Percentiles rank a stretch among this genome's conserved stretches.
phyloP scores from a whole-genome alignment of 2,329 filamentous ascomycete genomes.

The Colletotrichum sojae region DNA sequence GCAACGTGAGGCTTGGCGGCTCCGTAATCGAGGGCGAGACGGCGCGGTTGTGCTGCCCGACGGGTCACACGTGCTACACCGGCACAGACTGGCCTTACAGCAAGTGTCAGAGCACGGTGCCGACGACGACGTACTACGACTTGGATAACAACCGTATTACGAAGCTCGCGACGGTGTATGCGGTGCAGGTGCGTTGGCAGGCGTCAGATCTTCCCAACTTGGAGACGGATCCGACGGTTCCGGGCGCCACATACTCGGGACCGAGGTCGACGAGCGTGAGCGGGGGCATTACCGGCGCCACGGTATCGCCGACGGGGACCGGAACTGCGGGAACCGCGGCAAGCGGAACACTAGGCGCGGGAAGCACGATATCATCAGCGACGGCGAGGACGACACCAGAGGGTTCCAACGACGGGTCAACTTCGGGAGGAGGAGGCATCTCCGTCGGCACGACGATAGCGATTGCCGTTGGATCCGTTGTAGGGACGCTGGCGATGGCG shows the following conservation, averaged over 20 bases:
- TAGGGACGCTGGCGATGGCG: slow-evolving; percentile 23
- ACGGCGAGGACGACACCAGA: slow-evolving; percentile 19
- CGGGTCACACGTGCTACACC: slow-evolving; percentile 30
- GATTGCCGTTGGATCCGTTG: slow-evolving; percentile 32
- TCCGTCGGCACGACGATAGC: slow-evolving; percentile 27
- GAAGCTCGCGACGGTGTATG: slow-evolving; percentile 38
- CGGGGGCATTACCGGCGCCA: not conserved
- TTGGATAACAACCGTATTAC: slow-evolving; percentile 13
- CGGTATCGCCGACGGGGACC: slow-evolving; percentile 19
- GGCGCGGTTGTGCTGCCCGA: slow-evolving; percentile 31
- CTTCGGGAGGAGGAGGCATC: slow-evolving; percentile 9
- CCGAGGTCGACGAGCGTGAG: slow-evolving; percentile 6
- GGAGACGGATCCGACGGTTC: slow-evolving; percentile 42
- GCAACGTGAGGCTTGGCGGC: slow-evolving; percentile 9
- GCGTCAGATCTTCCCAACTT: slow-evolving; percentile 40
- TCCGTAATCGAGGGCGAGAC: slow-evolving; percentile 32
- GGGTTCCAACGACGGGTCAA: not conserved
- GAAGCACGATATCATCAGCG: not conserved
- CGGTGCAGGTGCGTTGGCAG: slow-evolving; percentile 43
- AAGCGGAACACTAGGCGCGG: not conserved
- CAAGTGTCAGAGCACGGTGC: slow-evolving; percentile 40
- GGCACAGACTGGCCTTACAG: slow-evolving; percentile 29
- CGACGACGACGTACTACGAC: slow-evolving; percentile 27
- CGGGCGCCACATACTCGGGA: slow-evolving; percentile 39
- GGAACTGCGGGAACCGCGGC: slow-evolving; percentile 8